Evolutionary conservation across 2,329 filamentous ascomycete genomes (phyloP), one percentile per base, ranked within the genome.

Genomic region (Aspergillus felis): DNA sequence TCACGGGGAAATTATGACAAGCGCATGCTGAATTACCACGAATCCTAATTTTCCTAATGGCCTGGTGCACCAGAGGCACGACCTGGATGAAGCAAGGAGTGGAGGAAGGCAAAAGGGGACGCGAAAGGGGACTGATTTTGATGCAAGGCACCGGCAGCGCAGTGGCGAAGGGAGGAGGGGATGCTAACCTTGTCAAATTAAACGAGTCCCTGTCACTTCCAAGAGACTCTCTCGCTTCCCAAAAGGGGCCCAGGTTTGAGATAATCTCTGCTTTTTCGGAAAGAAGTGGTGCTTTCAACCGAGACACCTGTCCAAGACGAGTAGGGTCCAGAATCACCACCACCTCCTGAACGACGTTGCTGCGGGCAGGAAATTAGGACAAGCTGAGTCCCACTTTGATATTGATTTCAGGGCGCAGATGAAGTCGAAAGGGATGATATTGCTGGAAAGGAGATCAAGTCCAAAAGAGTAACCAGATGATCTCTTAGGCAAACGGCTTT

Each of bases 61-160:
- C 56, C 59, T 60, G 64, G 61, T 60, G 61, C 59, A 61, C 59
- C 59, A 60, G 60, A 61, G 57, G 64, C 63, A 71, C 66, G 65
- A 70, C 62, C 58, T 68, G 51, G 58, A 53, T 50, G 49, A 67
- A 67, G 71, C 70, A 73, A 73, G 71, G 71, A 69, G 68, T 44
- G 41, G 50, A 57, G 65, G 44, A 47, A 14, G 22, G 63, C 59
- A 54, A 57, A 65, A 62, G 62, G 57, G 59, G 55, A 57, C 59
- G 58, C 46, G 62, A 68, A 71, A 54, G 66, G 65, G 61, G 63
- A 61, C 59, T 46, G 61, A 73, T 72, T 61, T 58, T 46, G 61
- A 73, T 72, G 71, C 71, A 73, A 73, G 71, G 71, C 70, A 73
- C 68, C 58, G 61, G 44, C 47, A 56, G 61, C 56, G 48, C 57